Evolutionary conservation across 495 filamentous ascomycete species (phyloP).

Genomic region (Acidomyces sp.): DNA sequence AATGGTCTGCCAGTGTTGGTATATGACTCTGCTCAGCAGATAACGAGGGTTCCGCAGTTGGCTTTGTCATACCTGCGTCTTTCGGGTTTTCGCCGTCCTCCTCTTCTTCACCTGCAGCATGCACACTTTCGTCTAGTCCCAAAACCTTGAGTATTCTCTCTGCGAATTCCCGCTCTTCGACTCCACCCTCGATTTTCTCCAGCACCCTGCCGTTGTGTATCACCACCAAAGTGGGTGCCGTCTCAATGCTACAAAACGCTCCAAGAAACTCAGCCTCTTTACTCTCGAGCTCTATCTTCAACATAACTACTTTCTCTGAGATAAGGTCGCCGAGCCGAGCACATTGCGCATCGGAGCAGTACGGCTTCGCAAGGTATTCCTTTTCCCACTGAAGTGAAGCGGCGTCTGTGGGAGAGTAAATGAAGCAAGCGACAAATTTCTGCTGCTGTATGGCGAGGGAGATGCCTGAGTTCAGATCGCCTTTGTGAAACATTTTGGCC

Average conservation of each 20-base stretch:
- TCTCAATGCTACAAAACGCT: slow-evolving; percentile 62
- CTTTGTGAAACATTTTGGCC: slow-evolving; percentile 82
- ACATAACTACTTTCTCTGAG: slow-evolving; percentile 44
- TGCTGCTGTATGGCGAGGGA: slow-evolving; percentile 51
- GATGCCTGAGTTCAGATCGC: slow-evolving; percentile 68
- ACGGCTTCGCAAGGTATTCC: slow-evolving; percentile 50
- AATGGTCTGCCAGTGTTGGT: neutral
- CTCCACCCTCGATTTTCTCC: slow-evolving; percentile 10
- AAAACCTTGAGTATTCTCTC: slow-evolving; percentile 9
- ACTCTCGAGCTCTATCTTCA: slow-evolving; percentile 56
- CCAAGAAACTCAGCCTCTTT: slow-evolving; percentile 68
- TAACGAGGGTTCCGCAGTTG: too few species aligned
- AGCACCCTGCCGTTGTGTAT: slow-evolving; percentile 37
- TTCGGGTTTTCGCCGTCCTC: neutral
- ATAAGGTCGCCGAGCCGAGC: slow-evolving; percentile 35
- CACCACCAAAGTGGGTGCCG: slow-evolving; percentile 61
- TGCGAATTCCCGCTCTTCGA: slow-evolving; percentile 11
- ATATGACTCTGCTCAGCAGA: too few species aligned
- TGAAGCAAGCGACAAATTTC: slow-evolving; percentile 58
- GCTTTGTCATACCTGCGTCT: too few species aligned
- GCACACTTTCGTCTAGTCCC: neutral
- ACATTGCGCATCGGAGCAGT: slow-evolving; percentile 30
- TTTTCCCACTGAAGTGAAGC: slow-evolving; percentile 67
- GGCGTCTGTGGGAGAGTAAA: slow-evolving; percentile 35
- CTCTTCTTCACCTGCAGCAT: neutral